Evolutionary conservation across 768 basidiomycete genomes (phyloP).

Genomic region (Tricholoma flavovirens): DNA sequence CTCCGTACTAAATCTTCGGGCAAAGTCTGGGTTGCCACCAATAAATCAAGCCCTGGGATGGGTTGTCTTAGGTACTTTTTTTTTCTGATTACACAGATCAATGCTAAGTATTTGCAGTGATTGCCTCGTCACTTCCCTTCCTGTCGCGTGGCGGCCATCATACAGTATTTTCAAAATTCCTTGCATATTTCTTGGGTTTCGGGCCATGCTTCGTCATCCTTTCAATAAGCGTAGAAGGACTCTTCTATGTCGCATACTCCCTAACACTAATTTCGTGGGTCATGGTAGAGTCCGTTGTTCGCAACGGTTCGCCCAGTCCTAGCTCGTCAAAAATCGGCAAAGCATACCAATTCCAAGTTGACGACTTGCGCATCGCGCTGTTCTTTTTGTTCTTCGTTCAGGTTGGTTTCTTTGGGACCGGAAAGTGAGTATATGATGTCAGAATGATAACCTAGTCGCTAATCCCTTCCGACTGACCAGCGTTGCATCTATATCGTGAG

Average conservation of each 20-base stretch:
- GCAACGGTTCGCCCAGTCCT: conserved; percentile 7
- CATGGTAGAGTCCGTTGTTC: conserved; percentile 43
- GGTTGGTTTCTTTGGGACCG: conserved; percentile 80
- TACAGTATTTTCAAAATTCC: conserved; percentile 43
- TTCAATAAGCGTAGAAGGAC: conserved; percentile 75
- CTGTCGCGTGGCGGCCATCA: conserved; percentile 27
- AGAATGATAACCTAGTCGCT: background rate
- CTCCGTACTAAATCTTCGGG: conserved; percentile 56
- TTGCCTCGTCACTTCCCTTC: conserved; percentile 50
- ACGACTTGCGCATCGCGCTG: conserved; percentile 67
- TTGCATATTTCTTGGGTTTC: conserved; percentile 65
- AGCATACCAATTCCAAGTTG: conserved; percentile 42
- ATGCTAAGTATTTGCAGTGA: conserved; percentile 27
- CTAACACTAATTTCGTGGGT: conserved; percentile 63
- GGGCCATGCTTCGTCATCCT: conserved; percentile 72
- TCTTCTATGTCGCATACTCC: conserved; percentile 73
- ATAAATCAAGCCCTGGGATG: conserved; percentile 60
- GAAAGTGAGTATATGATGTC: conserved; percentile 51
- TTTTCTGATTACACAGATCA: background rate
- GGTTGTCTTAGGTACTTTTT: conserved; percentile 48
- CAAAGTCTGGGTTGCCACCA: conserved; percentile 59
- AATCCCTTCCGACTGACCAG: conserved; percentile 27
- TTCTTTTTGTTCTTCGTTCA: conserved; percentile 88
- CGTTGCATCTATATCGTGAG: conserved; percentile 79
- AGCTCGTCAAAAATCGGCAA: conserved; percentile 11